Evolutionary conservation across 257 asterid species (phyloP).

Genomic region (Capsicum rhomboideum): DNA sequence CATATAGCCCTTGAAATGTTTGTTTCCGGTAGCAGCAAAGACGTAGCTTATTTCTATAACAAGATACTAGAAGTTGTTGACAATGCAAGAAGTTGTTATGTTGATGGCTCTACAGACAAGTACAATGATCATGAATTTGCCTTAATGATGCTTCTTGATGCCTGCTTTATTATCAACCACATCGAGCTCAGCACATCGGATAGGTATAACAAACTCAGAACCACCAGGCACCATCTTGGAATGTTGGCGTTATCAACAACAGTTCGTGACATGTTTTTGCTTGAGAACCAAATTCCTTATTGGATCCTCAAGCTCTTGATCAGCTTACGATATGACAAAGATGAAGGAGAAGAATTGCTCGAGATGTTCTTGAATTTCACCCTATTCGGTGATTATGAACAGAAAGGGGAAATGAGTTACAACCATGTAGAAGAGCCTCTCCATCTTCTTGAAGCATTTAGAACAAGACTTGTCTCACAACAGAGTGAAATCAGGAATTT

Average conservation of each 20-base stretch:
- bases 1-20: conserved; percentile 1
- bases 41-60: not conserved
- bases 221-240: conserved; percentile 4
- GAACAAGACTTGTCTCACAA: conserved; percentile 1
- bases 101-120: not conserved
- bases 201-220: conserved; percentile 1
- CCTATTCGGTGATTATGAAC: not conserved
- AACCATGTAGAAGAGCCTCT: conserved; percentile 1
- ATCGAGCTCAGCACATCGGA: not conserved
- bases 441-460: conserved; percentile 1
- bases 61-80: conserved; percentile 1
- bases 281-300: not conserved
- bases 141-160: conserved; percentile 2
- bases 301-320: conserved; percentile 3
- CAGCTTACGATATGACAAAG: not conserved
- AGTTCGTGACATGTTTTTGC: conserved; percentile 1
- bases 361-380: conserved; percentile 6
- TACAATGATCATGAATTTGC: conserved; percentile 1
- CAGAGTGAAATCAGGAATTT: not conserved
- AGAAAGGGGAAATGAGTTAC: not conserved
- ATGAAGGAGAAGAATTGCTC: not conserved
- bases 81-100: conserved; percentile 2
- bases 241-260: conserved; percentile 3
- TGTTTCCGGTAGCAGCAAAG: not conserved
- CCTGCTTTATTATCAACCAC: not conserved